phyloP scores from a whole-genome alignment of 2,329 filamentous ascomycete species.

The Colletotrichum trifolii region DNA sequence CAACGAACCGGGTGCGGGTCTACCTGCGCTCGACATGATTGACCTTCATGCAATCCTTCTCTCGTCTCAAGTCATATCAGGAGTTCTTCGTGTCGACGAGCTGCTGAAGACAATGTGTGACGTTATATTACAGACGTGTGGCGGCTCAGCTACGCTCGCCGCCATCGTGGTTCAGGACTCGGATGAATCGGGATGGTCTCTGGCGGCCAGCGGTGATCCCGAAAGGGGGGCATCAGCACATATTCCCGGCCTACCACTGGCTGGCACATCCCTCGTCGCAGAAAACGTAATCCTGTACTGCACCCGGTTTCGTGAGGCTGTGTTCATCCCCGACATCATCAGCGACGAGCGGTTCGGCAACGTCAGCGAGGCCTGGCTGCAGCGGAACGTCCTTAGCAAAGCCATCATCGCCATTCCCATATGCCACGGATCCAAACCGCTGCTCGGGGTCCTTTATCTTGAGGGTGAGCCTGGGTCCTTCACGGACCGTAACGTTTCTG shows the following conservation, averaged over 20 bases:
- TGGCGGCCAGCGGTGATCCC: slow-evolving; percentile 79
- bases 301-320: slow-evolving; percentile 78
- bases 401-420: slow-evolving; percentile 86
- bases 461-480: slow-evolving; percentile 81
- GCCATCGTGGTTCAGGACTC: slow-evolving; percentile 80
- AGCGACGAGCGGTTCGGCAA: slow-evolving; percentile 83
- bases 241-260: slow-evolving; percentile 72
- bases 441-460: slow-evolving; percentile 80
- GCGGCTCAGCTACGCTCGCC: slow-evolving; percentile 75
- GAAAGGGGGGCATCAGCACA: slow-evolving; percentile 76
- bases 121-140: slow-evolving; percentile 82
- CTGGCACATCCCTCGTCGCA: slow-evolving; percentile 75
- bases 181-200: slow-evolving; percentile 72
- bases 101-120: slow-evolving; percentile 84
- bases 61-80: slow-evolving; percentile 83
- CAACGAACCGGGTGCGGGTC: slow-evolving; percentile 67
- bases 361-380: slow-evolving; percentile 75
- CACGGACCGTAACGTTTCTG: slow-evolving; percentile 77
- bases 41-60: slow-evolving; percentile 82
- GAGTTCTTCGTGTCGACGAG: slow-evolving; percentile 79
- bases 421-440: slow-evolving; percentile 74
- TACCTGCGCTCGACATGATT: slow-evolving; percentile 85
- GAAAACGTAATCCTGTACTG: slow-evolving; percentile 83
- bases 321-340: slow-evolving; percentile 79
- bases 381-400: slow-evolving; percentile 75